These are phyloP conservation scores for Handroanthus guayacan DNA, from an alignment of 257 asterid genomes.

Conservation along the genomic window DNA sequence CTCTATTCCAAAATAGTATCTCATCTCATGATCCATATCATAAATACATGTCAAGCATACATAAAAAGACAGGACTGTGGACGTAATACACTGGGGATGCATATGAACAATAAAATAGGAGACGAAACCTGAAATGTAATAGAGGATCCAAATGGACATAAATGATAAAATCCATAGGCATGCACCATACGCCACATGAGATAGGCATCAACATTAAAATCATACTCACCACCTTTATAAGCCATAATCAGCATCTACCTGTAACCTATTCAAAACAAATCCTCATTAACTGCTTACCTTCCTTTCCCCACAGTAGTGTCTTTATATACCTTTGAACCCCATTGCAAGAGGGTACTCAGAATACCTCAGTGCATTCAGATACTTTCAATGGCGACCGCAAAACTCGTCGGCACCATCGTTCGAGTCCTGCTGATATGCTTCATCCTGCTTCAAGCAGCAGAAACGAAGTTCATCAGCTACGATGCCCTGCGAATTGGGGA, in stretches of 20 bases:
- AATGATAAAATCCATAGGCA: neutral
- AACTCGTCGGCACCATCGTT: neutral
- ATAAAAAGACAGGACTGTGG: no score
- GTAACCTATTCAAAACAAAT: neutral
- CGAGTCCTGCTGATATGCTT: slow-evolving; percentile 33
- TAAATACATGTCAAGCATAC: no score
- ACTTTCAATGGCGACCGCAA: slow-evolving; percentile 28
- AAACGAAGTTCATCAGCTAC: slow-evolving; percentile 23
- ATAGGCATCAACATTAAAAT: neutral
- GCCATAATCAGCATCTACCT: slow-evolving; percentile 20
- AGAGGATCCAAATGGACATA: no score
- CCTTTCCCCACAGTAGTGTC: neutral
- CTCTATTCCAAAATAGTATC: no score
- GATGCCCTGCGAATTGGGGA: slow-evolving; percentile 29
- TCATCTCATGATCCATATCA: no score
- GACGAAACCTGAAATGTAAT: no score
- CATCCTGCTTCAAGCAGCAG: slow-evolving; percentile 22
- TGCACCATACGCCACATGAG: neutral
- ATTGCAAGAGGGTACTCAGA: slow-evolving; percentile 15
- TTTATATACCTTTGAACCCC: slow-evolving; percentile 1
- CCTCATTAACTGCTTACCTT: slow-evolving; percentile 14
- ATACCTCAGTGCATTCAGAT: neutral
- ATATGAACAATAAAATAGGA: no score
- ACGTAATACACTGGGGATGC: no score
- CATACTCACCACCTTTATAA: neutral